Base-by-base conservation (phyloP, 371 early-diverging fungal species). In the Saksenaea vasiformis region DNA sequence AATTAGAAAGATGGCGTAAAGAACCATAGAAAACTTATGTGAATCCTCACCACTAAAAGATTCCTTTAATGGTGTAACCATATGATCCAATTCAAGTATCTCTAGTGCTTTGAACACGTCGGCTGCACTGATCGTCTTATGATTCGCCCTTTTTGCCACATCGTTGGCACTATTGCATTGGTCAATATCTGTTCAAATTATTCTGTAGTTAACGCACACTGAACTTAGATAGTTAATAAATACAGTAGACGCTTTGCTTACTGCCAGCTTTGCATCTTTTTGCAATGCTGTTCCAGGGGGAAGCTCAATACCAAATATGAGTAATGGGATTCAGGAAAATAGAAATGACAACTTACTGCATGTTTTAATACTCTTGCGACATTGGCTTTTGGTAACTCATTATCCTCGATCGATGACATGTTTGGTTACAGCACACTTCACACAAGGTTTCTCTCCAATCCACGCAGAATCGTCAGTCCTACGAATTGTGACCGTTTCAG, bases 221-320 rank as follows among this genome's bases (percentile, higher is more conserved):
- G 86, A 73, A 19, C 85, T 76, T 11, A 88, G 65, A 55, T 88
- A 88, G 57, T 80, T 88, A 65, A 88, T 84, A 61, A 88, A 88
- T 3, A 88, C 77, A 0, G 87, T 87, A 13, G 85, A 80, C 27
- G 86, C 85, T 68, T 83, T 85, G 69, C 80, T 74, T 17, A 86
- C 80, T 13, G 88, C 88, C 36, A 82, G 59, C 62, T 82, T 85
- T 10, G 88, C 87, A 66, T 88, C 85, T 59, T 78, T 82, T 62
- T 85, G 85, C 47, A 87, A 69, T 11, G 78, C 79, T 9, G 87
- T 86, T 35, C 85, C 83, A 17, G 87, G 75, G 11, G 88, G 88
- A 60, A 88, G 80, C 88, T 88, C 17, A 31, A 27, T 17, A 61
- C 34, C n/a, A 54, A 19, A 53, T 41, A 36, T 11, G 3, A 62